Conservation (phyloP, 805 yeast genomes). For the Wickerhamomyces pijperi region DNA sequence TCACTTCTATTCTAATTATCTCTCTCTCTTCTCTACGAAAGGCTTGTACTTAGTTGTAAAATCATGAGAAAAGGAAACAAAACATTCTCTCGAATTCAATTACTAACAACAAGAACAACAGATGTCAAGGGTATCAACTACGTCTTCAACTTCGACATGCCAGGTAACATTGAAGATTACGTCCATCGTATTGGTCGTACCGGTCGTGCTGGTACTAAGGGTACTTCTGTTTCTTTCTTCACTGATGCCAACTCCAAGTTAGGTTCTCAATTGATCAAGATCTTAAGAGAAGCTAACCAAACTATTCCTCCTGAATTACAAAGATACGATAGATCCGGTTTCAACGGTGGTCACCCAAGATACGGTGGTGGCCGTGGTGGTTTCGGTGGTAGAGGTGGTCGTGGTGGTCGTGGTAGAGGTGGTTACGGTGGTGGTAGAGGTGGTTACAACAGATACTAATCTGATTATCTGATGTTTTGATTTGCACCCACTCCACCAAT, state of each 20-base stretch:
- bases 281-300: conserved; percentile 93
- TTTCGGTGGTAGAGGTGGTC: conserved; percentile 25
- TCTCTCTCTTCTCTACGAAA: background rate
- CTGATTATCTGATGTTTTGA: too few relatives aligned
- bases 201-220: conserved; percentile 95
- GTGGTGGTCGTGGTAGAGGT: conserved; percentile 20
- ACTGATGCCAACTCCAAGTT: conserved; percentile 78
- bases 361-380: conserved; percentile 28
- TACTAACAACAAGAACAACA: conserved; percentile 27
- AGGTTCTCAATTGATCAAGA: conserved; percentile 83
- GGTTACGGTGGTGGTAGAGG: conserved; percentile 13
- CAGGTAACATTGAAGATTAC: conserved; percentile 95
- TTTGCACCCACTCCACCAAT: too few relatives aligned
- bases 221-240: conserved; percentile 93
- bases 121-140: conserved; percentile 96
- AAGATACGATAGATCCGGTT: conserved; percentile 65
- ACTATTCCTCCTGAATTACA: conserved; percentile 70
- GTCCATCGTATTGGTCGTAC: conserved; percentile 95
- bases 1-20: background rate
- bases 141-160: conserved; percentile 95
- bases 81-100: too few relatives aligned
- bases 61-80: too few relatives aligned
- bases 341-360: conserved; percentile 47
- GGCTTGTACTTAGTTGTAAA: too few relatives aligned
- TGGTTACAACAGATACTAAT: conserved; percentile 9